Conservation (phyloP, 1,284 basidiomycete species). For the Malassezia pachydermatis region DNA sequence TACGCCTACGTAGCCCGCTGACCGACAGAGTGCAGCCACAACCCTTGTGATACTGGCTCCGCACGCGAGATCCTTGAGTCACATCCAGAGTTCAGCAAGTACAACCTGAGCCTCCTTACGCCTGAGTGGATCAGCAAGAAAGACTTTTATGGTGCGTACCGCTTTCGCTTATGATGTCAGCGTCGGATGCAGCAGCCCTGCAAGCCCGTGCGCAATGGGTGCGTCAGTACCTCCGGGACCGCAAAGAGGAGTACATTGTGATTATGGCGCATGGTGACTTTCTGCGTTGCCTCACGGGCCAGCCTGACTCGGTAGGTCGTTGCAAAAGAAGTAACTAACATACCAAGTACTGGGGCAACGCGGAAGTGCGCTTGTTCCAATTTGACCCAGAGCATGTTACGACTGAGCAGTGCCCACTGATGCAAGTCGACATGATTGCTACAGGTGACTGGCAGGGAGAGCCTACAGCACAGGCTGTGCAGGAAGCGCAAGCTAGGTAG, state of each 20-base stretch:
- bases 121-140: slow-evolving; percentile 45
- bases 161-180: slow-evolving; percentile 8
- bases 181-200: slow-evolving; percentile 33
- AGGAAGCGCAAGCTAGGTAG: background rate
- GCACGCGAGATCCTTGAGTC: slow-evolving; percentile 31
- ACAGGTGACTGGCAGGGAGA: slow-evolving; percentile 23
- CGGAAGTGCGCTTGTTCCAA: slow-evolving; percentile 39
- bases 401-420: slow-evolving; percentile 28
- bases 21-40: slow-evolving; percentile 34
- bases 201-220: slow-evolving; percentile 42
- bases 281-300: slow-evolving; percentile 35
- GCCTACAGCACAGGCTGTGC: background rate
- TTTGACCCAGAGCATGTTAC: slow-evolving; percentile 32
- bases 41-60: slow-evolving; percentile 46
- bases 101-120: slow-evolving; percentile 39
- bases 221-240: slow-evolving; percentile 38
- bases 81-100: slow-evolving; percentile 34
- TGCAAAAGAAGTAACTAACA: too few relatives aligned
- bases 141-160: slow-evolving; percentile 31
- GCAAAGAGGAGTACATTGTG: slow-evolving; percentile 42
- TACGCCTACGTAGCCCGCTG: background rate
- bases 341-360: slow-evolving; percentile 44
- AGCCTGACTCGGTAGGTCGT: slow-evolving; percentile 21
- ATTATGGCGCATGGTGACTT: slow-evolving; percentile 47
- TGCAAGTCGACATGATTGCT: slow-evolving; percentile 25